A percentile compares a stretch with the other conserved stretches of the same genome.
Evolutionary conservation across 495 filamentous ascomycete species (phyloP).

Genomic region (Penicillium malachiteum): DNA sequence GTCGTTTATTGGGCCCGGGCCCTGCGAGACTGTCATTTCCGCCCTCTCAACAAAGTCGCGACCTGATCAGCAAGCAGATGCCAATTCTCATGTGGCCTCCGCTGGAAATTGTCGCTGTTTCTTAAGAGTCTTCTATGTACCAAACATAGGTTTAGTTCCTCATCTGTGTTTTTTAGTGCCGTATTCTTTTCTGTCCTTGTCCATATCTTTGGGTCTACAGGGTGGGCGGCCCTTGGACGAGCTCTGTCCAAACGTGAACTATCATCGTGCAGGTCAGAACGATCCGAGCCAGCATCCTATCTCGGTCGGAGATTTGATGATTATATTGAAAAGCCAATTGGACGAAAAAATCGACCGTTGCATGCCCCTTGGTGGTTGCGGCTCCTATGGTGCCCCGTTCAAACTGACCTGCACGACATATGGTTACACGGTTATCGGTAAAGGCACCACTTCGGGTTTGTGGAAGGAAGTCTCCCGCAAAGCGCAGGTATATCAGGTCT

Average conservation of each 20-base stretch:
- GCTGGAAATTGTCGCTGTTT: no score
- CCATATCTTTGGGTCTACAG: no score
- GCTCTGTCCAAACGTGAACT: constrained; percentile 42
- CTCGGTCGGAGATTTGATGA: constrained; percentile 9
- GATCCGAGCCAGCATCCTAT: constrained; percentile 20
- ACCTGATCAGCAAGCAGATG: no score
- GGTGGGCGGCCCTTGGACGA: constrained; percentile 33
- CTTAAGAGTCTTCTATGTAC: no score
- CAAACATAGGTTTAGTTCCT: no score
- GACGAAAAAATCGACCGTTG: constrained; percentile 30
- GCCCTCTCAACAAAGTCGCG: no score
- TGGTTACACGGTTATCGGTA: constrained; percentile 49
- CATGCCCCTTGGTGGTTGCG: constrained; percentile 20
- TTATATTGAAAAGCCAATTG: constrained; percentile 23
- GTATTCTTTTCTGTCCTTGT: no score
- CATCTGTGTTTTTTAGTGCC: no score
- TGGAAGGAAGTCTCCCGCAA: constrained; percentile 40
- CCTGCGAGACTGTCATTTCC: no score
- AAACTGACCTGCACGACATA: constrained; percentile 36
- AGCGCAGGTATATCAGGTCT: constrained; percentile 39
- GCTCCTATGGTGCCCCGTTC: constrained; percentile 37
- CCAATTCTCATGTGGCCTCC: no score
- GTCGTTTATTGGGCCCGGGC: no score
- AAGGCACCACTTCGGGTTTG: constrained; percentile 40
- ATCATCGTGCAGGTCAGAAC: constrained; percentile 26